These are phyloP conservation scores for Taphrina sp. DNA, from an alignment of 1,139 yeast species.

Conservation along the genomic window DNA sequence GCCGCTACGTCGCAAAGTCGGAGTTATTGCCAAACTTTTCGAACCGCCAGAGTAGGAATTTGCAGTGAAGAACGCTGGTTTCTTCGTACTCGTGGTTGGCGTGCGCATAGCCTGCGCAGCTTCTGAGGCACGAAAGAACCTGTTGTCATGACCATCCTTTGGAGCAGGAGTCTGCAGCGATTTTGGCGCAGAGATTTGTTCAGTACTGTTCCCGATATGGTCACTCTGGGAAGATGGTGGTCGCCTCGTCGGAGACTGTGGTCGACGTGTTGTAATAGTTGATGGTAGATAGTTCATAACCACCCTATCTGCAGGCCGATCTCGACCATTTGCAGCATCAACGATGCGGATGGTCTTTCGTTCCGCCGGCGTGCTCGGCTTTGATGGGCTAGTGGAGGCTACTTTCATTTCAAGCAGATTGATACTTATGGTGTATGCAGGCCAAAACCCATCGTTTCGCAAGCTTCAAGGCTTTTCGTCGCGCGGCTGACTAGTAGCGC, in stretches of 20 bases:
- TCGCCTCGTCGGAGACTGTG: slow-evolving; percentile 21
- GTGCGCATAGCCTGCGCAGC: background rate
- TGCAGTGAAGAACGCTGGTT: slow-evolving; percentile 26
- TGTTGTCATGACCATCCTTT: too few species aligned
- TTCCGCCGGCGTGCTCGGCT: too few species aligned
- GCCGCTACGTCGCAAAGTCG: slow-evolving; percentile 11
- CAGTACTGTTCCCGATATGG: too few species aligned
- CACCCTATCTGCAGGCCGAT: too few species aligned
- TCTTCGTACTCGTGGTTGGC: background rate
- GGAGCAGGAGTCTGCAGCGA: background rate
- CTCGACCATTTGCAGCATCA: too few species aligned
- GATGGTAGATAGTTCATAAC: slow-evolving; percentile 14
- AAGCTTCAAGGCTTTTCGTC: too few species aligned
- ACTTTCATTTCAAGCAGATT: too few species aligned
- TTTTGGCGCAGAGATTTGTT: background rate
- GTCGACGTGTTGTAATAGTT: slow-evolving; percentile 17
- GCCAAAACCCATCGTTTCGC: too few species aligned
- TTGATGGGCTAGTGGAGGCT: background rate
- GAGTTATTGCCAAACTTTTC: background rate
- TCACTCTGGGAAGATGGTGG: background rate
- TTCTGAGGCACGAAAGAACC: slow-evolving; percentile 17
- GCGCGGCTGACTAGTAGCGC: too few species aligned
- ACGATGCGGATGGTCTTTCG: too few species aligned
- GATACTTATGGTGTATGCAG: too few species aligned
- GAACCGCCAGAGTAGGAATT: slow-evolving; percentile 13